Base-by-base conservation (phyloP, 2,329 filamentous ascomycete species). In the Zymoseptoria passerinii region DNA sequence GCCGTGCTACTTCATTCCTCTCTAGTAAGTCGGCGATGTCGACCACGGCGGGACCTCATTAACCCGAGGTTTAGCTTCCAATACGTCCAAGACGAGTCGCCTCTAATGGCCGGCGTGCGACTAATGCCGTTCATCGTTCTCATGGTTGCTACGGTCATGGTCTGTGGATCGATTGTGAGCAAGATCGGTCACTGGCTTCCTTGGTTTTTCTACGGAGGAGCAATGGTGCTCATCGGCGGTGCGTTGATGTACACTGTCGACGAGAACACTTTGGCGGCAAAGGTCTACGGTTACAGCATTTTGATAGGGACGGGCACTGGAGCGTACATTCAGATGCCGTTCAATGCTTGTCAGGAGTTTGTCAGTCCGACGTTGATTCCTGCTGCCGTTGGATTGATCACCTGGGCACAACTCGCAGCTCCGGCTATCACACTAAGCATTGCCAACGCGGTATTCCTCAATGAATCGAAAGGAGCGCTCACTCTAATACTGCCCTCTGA, bases 1-100 rank as follows among this genome's bases (percentile, higher is more conserved):
- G 54, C 71, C 73, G 0, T 70, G 80, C 6, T 83, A 83, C 69
- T 83, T 80, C 68, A 76, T 80, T 7, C 81, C 81, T 0, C 69
- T 83, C 0, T 82, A 52, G 35, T 44, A n/a, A n/a, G 35, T 44
- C 35, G n/a, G n/a, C 7, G 35, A 40, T 40, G 13, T 53, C n/a
- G 18, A 23, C 16, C 2, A 13, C 16, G 7, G n/a, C 28, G 20
- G 49, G 2, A 16, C 18, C 6, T n/a, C 8, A 10, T 13, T 51
- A 8, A 23, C n/a, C 2, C 10, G 6, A 28, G 76, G 35, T 7
- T 4, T 7, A 44, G 35, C 69, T 83, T 83, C 67, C 77, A 80
- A 58, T 83, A 83, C 65, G 74, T 73, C 0, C 72, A 70, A 2
- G 76, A 76, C 4, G 78, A 79, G 49, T 68, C 63, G 0, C 70